These are phyloP conservation scores for Lanzia echinophila DNA, from an alignment of 2,329 filamentous ascomycete genomes.

Conservation along the genomic window DNA sequence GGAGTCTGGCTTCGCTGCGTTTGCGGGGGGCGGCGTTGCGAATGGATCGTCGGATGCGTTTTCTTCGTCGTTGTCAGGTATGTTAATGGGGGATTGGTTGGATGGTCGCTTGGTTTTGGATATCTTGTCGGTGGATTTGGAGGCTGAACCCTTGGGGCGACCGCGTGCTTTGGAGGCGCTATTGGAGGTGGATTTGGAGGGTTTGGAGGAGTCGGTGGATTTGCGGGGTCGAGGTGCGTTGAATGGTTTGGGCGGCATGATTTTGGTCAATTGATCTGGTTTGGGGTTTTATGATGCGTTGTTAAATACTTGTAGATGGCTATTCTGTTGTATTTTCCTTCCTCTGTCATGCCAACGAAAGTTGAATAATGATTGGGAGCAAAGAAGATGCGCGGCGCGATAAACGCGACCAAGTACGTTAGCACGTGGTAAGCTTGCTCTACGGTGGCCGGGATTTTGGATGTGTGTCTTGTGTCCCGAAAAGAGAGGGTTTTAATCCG, in stretches of 20 bases:
- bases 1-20: background rate
- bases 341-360: too few species aligned
- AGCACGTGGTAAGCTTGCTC: too few species aligned
- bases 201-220: constrained; percentile 7
- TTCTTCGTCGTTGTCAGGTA: background rate
- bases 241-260: constrained; percentile 29
- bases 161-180: constrained; percentile 10
- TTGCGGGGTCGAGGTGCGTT: constrained; percentile 25
- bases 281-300: background rate
- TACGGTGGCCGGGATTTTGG: too few species aligned
- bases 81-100: background rate
- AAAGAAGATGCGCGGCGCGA: too few species aligned
- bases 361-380: too few species aligned
- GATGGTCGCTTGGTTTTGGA: background rate
- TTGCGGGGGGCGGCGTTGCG: constrained; percentile 1
- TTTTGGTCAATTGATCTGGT: background rate
- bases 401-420: too few species aligned
- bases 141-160: constrained; percentile 10
- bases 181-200: background rate
- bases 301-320: background rate
- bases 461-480: too few species aligned
- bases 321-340: too few species aligned
- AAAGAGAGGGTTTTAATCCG: too few species aligned
- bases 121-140: background rate
- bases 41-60: constrained; percentile 11